Base-by-base conservation (phyloP, 1,284 basidiomycete genomes). In the Amylostereum chailletii region DNA sequence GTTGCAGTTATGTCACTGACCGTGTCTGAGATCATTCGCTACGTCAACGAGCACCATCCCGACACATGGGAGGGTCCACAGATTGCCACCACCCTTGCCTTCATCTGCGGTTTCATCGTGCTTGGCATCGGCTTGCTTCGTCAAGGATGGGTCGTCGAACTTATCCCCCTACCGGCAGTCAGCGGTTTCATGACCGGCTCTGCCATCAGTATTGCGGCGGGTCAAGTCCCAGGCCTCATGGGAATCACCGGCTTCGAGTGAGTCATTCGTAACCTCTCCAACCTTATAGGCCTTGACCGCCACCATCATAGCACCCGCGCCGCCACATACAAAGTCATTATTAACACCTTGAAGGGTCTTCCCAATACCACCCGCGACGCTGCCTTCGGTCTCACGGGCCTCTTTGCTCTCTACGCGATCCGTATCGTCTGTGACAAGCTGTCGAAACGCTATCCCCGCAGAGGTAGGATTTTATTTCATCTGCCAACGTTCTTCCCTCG, bases 1-100 rank as follows among this genome's bases (percentile, higher is more conserved):
- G 94, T 95, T 55, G 94, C 95, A 11, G 95, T 99, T 66, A 96
- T 98, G 93, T 95, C 91, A 5, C 79, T 96, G 48, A 89, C 91
- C 34, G 83, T 86, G n/a, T 78, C 90, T 10, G 83, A 90, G 61
- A 83, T 95, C 54, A 87, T 96, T 62, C 70, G 73, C 30, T 66
- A 77, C 40, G 81, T 95, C 46, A 62, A 86, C 36, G 57, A 67
- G 0, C 58, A 60, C 3, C 70, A 81, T 58, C 81, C 77, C 1
- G 64, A 69, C 30, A 62, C 71, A 58, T 94, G 81, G 77, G 59
- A 66, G 2, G 71, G 70, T 2, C 83, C 88, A 4, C 72, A 83
- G 51, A 97, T 99, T 55, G 95, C 90, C 2, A 90, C 85, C 4
- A 82, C 83, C 0, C 66, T 98, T 26, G 88, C 95, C 0, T 86